Evolutionary conservation across 2,329 filamentous ascomycete species (phyloP).

Genomic region (Parafenestella ontariensis): DNA sequence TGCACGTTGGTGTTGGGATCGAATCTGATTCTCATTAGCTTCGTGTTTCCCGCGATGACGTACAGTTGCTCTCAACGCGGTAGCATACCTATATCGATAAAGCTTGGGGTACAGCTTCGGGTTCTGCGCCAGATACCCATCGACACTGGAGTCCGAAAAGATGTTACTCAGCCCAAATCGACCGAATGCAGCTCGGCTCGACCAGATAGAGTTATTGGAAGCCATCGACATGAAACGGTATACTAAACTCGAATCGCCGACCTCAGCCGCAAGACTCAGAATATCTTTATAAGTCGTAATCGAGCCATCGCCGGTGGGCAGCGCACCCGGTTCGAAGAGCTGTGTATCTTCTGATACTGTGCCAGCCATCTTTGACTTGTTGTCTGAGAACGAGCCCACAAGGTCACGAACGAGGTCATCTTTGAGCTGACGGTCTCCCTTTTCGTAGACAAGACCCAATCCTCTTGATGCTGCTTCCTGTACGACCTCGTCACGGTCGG

Average conservation of each 20-base stretch:
- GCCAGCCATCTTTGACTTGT: slow-evolving; percentile 70
- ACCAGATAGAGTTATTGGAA: slow-evolving; percentile 95
- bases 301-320: slow-evolving; percentile 89
- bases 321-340: slow-evolving; percentile 86
- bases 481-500: slow-evolving; percentile 89
- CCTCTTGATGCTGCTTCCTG: slow-evolving; percentile 95
- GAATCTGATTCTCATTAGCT: slow-evolving; percentile 59
- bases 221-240: slow-evolving; percentile 99
- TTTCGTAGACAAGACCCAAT: slow-evolving; percentile 91
- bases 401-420: slow-evolving; percentile 86
- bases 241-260: slow-evolving; percentile 93
- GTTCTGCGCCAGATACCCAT: slow-evolving; percentile 75
- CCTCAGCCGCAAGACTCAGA: slow-evolving; percentile 91
- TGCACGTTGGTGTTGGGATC: slow-evolving; percentile 95
- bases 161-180: slow-evolving; percentile 92
- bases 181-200: slow-evolving; percentile 93
- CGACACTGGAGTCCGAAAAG: slow-evolving; percentile 78
- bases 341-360: slow-evolving; percentile 92
- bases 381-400: slow-evolving; percentile 83
- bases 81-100: slow-evolving; percentile 74
- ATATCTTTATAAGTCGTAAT: slow-evolving; percentile 98
- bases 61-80: neutral
- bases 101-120: slow-evolving; percentile 95
- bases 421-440: slow-evolving; percentile 81
- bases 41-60: neutral